A percentile compares a stretch with the other conserved stretches of the same genome.
These are phyloP conservation scores for Debaryomyces nepalensis DNA, from an alignment of 1,139 yeast genomes.

Conservation along the genomic window DNA sequence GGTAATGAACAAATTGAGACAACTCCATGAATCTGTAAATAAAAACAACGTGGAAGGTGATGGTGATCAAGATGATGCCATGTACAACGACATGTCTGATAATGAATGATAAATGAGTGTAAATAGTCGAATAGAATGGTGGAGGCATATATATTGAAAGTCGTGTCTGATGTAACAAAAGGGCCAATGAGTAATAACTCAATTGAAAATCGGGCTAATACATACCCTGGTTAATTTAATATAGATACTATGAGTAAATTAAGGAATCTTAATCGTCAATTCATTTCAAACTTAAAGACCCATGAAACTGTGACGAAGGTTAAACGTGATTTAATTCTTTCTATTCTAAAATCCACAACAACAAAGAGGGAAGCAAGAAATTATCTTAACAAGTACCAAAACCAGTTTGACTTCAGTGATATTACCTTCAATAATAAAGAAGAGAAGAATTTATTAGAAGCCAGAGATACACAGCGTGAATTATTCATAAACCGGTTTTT, in stretches of 20 bases:
- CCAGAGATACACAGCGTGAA: constrained; percentile 40
- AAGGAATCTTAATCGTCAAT: constrained; percentile 35
- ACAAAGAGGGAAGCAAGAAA: constrained; percentile 76
- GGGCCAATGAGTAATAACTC: neutral
- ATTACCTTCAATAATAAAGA: constrained; percentile 16
- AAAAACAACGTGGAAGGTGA: constrained; percentile 28
- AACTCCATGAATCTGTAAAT: constrained; percentile 49
- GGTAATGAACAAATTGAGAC: constrained; percentile 78
- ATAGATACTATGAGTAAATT: constrained; percentile 35
- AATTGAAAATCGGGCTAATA: neutral
- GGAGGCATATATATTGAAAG: constrained; percentile 9
- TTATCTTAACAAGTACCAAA: constrained; percentile 63
- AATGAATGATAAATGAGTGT: constrained; percentile 10
- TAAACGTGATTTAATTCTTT: constrained; percentile 60
- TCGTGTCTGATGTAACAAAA: constrained; percentile 9
- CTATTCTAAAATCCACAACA: constrained; percentile 73
- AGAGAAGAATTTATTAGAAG: constrained; percentile 20
- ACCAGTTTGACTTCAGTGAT: constrained; percentile 39
- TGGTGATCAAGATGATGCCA: constrained; percentile 30
- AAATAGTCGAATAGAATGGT: constrained; percentile 21
- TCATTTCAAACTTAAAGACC: constrained; percentile 45
- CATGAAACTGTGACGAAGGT: constrained; percentile 41
- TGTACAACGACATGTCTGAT: constrained; percentile 12
- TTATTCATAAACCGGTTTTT: constrained; percentile 47
- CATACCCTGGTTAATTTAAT: neutral